These are phyloP conservation scores for Xylariaceae sp. DNA, from an alignment of 2,329 filamentous ascomycete genomes.

Conservation along the genomic window DNA sequence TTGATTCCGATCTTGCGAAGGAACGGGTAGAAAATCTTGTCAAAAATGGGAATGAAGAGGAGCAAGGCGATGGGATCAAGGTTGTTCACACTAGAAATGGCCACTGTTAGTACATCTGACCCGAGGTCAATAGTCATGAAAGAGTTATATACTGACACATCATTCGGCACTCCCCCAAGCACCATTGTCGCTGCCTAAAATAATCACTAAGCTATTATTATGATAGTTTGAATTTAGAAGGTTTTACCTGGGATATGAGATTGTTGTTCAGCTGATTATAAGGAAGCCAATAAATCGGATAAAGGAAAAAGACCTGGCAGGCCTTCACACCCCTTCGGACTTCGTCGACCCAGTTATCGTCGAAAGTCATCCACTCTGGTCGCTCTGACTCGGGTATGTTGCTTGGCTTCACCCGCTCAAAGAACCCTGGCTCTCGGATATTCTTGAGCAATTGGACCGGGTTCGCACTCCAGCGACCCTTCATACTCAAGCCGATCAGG, in stretches of 20 bases:
- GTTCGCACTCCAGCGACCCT: slow-evolving; percentile 60
- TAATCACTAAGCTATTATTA: too few species aligned
- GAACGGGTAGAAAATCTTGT: slow-evolving; percentile 57
- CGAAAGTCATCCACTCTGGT: slow-evolving; percentile 66
- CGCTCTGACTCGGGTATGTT: slow-evolving; percentile 51
- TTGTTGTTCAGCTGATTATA: slow-evolving; percentile 67
- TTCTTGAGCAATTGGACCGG: slow-evolving; percentile 40
- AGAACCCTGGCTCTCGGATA: slow-evolving; percentile 49
- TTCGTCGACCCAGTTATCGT: slow-evolving; percentile 69
- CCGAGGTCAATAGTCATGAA: background rate
- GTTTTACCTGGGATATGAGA: slow-evolving; percentile 60
- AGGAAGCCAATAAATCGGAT: slow-evolving; percentile 64
- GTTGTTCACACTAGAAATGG: slow-evolving; percentile 49
- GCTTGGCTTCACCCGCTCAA: slow-evolving; percentile 67
- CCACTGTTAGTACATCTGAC: background rate
- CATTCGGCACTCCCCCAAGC: slow-evolving; percentile 64
- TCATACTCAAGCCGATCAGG: slow-evolving; percentile 58
- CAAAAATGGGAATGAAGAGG: slow-evolving; percentile 62
- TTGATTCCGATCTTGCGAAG: slow-evolving; percentile 54
- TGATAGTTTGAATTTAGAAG: too few species aligned
- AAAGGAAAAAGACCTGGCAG: slow-evolving; percentile 48
- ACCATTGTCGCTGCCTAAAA: slow-evolving; percentile 54
- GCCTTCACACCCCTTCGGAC: slow-evolving; percentile 63
- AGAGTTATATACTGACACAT: slow-evolving; percentile 38
- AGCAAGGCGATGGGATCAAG: slow-evolving; percentile 64